phyloP scores from a whole-genome alignment of 2,329 filamentous ascomycete genomes.

The Fusarium continuum region DNA sequence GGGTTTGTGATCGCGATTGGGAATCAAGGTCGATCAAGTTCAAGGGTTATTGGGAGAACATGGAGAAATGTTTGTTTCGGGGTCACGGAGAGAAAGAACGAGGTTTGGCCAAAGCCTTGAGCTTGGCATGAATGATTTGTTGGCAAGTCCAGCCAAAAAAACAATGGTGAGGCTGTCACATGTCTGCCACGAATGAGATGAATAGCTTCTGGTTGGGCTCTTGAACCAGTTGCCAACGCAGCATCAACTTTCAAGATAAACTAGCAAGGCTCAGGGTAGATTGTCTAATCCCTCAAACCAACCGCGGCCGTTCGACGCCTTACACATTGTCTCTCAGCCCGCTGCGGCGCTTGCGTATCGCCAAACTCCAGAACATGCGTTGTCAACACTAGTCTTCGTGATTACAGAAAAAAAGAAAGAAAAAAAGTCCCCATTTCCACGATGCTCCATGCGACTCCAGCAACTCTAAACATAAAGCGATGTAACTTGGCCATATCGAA shows the following conservation, averaged over 20 bases:
- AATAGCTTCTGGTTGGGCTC: background rate
- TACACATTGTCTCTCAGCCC: conserved; percentile 23
- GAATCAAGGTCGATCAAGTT: conserved; percentile 18
- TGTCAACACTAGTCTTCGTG: conserved; percentile 26
- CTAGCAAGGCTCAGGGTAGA: conserved; percentile 25
- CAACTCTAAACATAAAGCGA: conserved; percentile 28
- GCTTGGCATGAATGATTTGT: background rate
- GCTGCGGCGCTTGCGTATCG: conserved; percentile 23
- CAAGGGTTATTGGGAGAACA: background rate
- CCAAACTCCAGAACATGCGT: conserved; percentile 12
- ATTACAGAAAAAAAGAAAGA: too few relatives aligned
- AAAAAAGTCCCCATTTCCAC: conserved; percentile 3
- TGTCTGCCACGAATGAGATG: conserved; percentile 4
- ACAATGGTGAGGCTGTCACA: background rate
- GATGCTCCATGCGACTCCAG: conserved; percentile 7
- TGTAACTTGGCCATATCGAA: conserved; percentile 24
- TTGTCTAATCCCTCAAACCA: conserved; percentile 25
- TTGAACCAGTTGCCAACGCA: conserved; percentile 8
- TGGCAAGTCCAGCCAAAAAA: background rate
- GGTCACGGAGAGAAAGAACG: background rate
- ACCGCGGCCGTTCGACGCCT: conserved; percentile 9
- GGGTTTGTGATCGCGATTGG: conserved; percentile 21
- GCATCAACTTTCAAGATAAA: background rate
- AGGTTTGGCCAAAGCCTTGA: background rate
- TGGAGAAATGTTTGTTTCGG: background rate